Base-by-base conservation (phyloP, 2,329 filamentous ascomycete genomes). In the Curvularia hawaiiensis region DNA sequence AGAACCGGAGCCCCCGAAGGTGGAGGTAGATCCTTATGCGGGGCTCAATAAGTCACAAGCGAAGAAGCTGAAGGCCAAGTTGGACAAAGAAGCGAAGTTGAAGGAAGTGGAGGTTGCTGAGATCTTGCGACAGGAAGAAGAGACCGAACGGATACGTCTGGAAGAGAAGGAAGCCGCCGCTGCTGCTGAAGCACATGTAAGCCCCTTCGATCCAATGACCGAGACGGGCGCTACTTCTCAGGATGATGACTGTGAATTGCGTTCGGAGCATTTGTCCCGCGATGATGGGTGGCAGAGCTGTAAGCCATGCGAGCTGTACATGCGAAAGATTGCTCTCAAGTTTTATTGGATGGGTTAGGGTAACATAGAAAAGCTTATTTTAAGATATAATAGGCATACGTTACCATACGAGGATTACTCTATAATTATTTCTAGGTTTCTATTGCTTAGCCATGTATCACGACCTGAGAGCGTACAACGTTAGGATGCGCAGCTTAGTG, bases 1-100 rank as follows among this genome's bases (percentile, higher is more conserved):
- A 3, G 65, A 72, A 45, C 66, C 67, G 31, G 72, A 72, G 47
- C 73, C 76, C 3, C 76, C 79, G 26, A 77, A 77, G 59, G 71
- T 73, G 16, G 78, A 79, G 56, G 63, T 66, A 10, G 70, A 73
- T 57, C 71, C 71, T 11, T 69, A 71, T 46, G 63, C 63, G 24
- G 67, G 67, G 30, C 65, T 73, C 28, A 71, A 61, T 51, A 73
- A 71, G 50, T 61, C 63, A 40, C 65, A 72, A 39, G 68, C 55
- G 56, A 73, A 69, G 60, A 72, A 66, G 60, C 61, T 71, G 20
- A 63, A 70, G 50, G 63, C 64, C 64, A 79, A 77, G 56, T 77
- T 79, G 68, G 73, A 69, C 43, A 67, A 67, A 41, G 75, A 56
- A 2, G 50, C 44, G 7, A 58, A 54, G 26, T 39, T 45, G 31